Percentiles rank a stretch among this genome's conserved stretches.
These are phyloP conservation scores for Lithohypha guttulata DNA, from an alignment of 2,329 filamentous ascomycete species.

Conservation along the genomic window DNA sequence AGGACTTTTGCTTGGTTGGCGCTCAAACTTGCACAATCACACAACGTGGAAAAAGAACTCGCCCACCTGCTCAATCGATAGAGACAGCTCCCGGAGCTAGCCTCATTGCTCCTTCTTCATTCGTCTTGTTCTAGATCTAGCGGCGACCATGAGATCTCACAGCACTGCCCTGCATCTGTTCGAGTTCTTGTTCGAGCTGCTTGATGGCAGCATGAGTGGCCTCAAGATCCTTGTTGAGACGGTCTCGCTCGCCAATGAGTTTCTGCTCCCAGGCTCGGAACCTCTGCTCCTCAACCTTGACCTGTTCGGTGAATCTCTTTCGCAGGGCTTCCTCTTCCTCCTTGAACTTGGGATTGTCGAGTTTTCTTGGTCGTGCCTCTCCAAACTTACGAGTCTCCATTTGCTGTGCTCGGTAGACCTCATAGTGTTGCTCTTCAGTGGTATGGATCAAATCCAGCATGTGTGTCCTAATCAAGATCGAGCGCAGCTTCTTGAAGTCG, in stretches of 20 bases:
- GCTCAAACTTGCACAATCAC: no score
- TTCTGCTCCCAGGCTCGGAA: slow-evolving; percentile 99
- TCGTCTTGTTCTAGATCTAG: no score
- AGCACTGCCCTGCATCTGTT: slow-evolving; percentile 80
- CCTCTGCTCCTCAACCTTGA: slow-evolving; percentile 98
- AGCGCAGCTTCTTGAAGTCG: slow-evolving; percentile 99
- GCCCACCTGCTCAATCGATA: no score
- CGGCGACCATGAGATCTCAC: slow-evolving; percentile 88
- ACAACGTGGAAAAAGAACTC: no score
- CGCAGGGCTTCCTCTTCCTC: slow-evolving; percentile 96
- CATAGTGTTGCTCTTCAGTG: slow-evolving; percentile 98
- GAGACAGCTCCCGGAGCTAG: no score
- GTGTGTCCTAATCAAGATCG: slow-evolving; percentile 96
- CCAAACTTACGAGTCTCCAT: slow-evolving; percentile 99
- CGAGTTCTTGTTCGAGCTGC: slow-evolving; percentile 69
- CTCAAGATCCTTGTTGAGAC: slow-evolving; percentile 99
- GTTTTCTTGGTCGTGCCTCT: slow-evolving; percentile 90
- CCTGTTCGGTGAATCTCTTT: slow-evolving; percentile 99
- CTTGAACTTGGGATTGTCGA: slow-evolving; percentile 99
- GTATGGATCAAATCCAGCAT: slow-evolving; percentile 99
- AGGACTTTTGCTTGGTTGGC: no score
- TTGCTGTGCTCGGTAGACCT: slow-evolving; percentile 96
- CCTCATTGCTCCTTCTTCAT: no score
- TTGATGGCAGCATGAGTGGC: slow-evolving; percentile 74
- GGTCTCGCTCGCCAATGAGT: slow-evolving; percentile 95